Conservation (phyloP, 1,284 basidiomycete species). For the Schizopora paradoxa region DNA sequence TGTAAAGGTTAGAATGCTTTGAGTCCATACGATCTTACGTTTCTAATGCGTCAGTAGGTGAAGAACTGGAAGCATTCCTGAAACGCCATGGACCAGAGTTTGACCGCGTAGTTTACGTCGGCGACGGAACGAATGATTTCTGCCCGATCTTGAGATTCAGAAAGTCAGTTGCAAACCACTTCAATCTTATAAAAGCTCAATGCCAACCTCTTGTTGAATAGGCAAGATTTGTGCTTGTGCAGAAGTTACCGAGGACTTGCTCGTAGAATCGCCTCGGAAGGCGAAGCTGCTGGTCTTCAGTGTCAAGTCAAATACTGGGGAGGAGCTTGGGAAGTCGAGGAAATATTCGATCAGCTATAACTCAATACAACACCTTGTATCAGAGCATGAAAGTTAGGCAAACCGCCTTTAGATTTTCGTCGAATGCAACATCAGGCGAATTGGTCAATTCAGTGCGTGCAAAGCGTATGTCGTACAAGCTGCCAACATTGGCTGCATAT, state of each 20-base stretch:
- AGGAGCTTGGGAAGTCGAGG: slow-evolving; percentile 93
- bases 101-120: slow-evolving; percentile 86
- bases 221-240: slow-evolving; percentile 75
- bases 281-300: slow-evolving; percentile 68
- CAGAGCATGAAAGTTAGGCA: background rate
- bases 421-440: background rate
- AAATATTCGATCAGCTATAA: slow-evolving; percentile 53
- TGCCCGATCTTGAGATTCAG: slow-evolving; percentile 84
- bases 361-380: slow-evolving; percentile 2
- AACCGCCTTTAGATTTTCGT: slow-evolving; percentile 5
- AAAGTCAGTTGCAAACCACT: slow-evolving; percentile 55
- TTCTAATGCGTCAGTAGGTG: slow-evolving; percentile 46
- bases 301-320: slow-evolving; percentile 80
- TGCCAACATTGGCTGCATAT: too few species aligned
- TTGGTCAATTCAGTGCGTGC: too few species aligned
- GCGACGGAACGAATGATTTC: slow-evolving; percentile 94
- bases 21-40: background rate
- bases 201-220: slow-evolving; percentile 25
- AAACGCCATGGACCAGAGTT: slow-evolving; percentile 61
- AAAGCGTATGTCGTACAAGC: too few species aligned
- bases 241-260: slow-evolving; percentile 74
- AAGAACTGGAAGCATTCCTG: slow-evolving; percentile 84
- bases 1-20: slow-evolving; percentile 72
- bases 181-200: background rate
- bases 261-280: slow-evolving; percentile 68